phyloP scores from a whole-genome alignment of 345 rosid species.

The Populus alba region DNA sequence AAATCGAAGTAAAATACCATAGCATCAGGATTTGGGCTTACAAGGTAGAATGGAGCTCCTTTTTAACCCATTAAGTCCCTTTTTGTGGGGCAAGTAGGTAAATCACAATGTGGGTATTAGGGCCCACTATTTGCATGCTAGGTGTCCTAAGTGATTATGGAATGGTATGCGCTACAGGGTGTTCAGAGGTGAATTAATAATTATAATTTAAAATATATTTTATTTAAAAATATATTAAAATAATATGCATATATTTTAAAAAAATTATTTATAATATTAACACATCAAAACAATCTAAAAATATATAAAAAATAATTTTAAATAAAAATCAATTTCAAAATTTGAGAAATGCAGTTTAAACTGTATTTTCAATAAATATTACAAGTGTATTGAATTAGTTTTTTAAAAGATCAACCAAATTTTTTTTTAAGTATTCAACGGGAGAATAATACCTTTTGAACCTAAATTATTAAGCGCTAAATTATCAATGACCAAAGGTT shows the following conservation, averaged over 20 bases:
- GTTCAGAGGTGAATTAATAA: too few relatives aligned
- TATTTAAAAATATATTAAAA: too few relatives aligned
- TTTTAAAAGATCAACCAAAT: background rate
- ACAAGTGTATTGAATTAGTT: background rate
- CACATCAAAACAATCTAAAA: too few relatives aligned
- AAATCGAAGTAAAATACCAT: background rate
- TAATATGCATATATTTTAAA: too few relatives aligned
- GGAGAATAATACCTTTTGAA: slow-evolving; percentile 10
- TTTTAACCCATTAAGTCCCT: background rate
- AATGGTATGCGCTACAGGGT: too few relatives aligned
- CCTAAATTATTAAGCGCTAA: background rate
- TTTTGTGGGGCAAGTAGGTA: background rate
- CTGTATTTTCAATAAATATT: too few relatives aligned
- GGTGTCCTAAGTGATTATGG: background rate
- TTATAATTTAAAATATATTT: too few relatives aligned
- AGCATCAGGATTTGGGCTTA: background rate
- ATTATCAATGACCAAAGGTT: background rate
- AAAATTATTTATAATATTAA: too few relatives aligned
- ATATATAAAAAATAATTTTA: too few relatives aligned
- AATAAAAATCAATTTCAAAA: too few relatives aligned
- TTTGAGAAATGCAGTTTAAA: too few relatives aligned
- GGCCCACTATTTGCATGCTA: background rate
- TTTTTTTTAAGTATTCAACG: slow-evolving; percentile 19
- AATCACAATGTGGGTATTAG: background rate
- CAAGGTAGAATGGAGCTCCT: background rate